Evolutionary conservation across 2,329 filamentous ascomycete genomes (phyloP), one percentile per base, ranked within the genome.

Genomic region (Septoria petroselini): DNA sequence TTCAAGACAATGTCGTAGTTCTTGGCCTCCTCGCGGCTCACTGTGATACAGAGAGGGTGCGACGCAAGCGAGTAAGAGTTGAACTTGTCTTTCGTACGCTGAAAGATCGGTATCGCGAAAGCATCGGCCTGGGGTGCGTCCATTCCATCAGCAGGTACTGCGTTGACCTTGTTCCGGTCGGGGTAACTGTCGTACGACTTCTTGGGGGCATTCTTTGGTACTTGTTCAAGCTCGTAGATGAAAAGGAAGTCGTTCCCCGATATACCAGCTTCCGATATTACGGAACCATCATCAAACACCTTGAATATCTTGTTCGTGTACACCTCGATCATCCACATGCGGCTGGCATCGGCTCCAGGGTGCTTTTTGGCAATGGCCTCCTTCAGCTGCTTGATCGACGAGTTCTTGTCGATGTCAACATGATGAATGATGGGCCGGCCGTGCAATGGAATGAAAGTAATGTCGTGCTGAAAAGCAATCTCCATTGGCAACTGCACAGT

Each of bases 401-500:
- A 82, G 61, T 88, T 84, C 67, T 88, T 90, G 50, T 89, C 84
- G 23, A 93, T 74, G 58, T 97, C 93, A 8, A 95, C 80, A 38
- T 84, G 79, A 29, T 97, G 78, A 34, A 79, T 73, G 43, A 91
- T 76, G 0, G 89, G 87, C 2, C 73, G 72, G 47, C 86, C 83
- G 51, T 85, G 82, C 1, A 93, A 72, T 2, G 91, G 90, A 53
- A 88, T 85, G 66, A 86, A 96, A 48, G 81, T 84, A 59, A 97
- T 74, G 1, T 78, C 76, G 57, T 85, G 85, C 51, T 75, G 77
- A 86, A 89, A 95, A 37, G 88, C 79, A 57, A 85, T 90, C 67
- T 93, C 86, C 47, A 95, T 82, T 0, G 93, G 93, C 27, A 98
- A 74, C 50, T 94, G 93, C 18, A 98, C 74, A 0, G 93, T 96